A percentile compares a stretch with the other conserved stretches of the same genome.
These are phyloP conservation scores for Saccharum hybrid DNA, from an alignment of 202 grass and related monocot species.

Conservation along the genomic window DNA sequence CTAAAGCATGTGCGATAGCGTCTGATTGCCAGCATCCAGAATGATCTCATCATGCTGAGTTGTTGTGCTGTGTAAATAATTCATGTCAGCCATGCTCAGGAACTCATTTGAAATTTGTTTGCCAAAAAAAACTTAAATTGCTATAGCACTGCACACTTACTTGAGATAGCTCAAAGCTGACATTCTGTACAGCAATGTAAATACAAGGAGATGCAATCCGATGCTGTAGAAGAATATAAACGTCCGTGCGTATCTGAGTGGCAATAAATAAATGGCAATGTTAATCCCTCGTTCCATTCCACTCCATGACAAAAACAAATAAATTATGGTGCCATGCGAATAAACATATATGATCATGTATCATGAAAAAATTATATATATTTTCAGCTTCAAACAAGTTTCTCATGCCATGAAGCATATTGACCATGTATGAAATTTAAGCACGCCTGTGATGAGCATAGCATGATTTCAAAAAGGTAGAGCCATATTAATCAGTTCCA, in stretches of 20 bases:
- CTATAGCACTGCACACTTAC: conserved; percentile 50
- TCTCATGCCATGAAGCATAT: not conserved
- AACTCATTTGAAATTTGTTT: not conserved
- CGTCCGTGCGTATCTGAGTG: conserved; percentile 84
- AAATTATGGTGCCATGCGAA: conserved; percentile 10
- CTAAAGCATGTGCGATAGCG: conserved; percentile 53
- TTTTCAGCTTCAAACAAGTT: not conserved
- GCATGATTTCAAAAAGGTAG: not conserved
- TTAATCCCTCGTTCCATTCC: conserved; percentile 23
- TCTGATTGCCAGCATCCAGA: conserved; percentile 86
- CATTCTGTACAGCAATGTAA: conserved; percentile 98
- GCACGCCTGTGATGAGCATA: not conserved
- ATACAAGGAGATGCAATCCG: conserved; percentile 98
- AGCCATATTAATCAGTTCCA: conserved; percentile 9
- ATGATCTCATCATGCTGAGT: conserved; percentile 69
- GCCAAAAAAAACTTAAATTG: conserved; percentile 8
- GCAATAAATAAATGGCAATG: conserved; percentile 33
- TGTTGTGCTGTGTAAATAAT: conserved; percentile 56
- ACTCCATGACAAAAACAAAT: not conserved
- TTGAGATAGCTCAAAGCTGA: conserved; percentile 91
- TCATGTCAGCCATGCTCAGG: conserved; percentile 41
- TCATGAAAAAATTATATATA: not conserved
- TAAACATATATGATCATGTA: conserved; percentile 23
- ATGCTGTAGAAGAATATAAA: conserved; percentile 99
- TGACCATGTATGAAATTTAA: conserved; percentile 9